phyloP scores from a whole-genome alignment of 2,329 filamentous ascomycete genomes.

The Botrytis deweyae region DNA sequence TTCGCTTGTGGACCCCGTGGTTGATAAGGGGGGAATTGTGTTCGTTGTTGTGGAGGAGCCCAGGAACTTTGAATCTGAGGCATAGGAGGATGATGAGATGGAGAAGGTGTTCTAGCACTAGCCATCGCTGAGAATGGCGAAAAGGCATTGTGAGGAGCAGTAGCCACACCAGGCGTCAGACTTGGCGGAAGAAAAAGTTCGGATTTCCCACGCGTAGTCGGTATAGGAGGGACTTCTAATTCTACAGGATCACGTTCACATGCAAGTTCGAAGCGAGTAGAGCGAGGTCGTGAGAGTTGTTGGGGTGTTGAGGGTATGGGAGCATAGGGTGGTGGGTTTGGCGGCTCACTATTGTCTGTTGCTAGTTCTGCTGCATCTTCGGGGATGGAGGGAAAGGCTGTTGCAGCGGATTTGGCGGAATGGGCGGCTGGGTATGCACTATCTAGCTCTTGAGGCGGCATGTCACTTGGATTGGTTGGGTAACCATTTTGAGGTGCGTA shows the following conservation, averaged over 20 bases:
- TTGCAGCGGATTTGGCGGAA: not conserved
- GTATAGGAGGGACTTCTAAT: not conserved
- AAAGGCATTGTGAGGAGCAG: not conserved
- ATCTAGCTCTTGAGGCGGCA: slow-evolving; percentile 4
- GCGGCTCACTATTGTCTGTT: not conserved
- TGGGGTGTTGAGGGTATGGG: not conserved
- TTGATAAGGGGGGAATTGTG: not conserved
- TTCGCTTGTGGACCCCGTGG: not conserved
- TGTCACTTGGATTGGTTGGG: not conserved
- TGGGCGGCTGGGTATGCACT: not conserved
- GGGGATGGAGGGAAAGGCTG: not conserved
- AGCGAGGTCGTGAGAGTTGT: slow-evolving; percentile 5
- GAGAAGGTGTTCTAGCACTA: not conserved
- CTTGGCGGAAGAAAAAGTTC: slow-evolving; percentile 10
- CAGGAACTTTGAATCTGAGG: not conserved
- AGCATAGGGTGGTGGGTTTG: not conserved
- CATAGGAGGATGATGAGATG: not conserved
- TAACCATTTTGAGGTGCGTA: not conserved
- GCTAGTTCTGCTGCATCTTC: not conserved
- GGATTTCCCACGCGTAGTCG: not conserved
- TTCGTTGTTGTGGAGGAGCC: not conserved
- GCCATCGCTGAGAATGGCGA: not conserved
- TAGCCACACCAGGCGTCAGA: not conserved
- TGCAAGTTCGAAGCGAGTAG: slow-evolving; percentile 5
- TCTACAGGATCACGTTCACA: slow-evolving; percentile 8